phyloP scores from a whole-genome alignment of 805 yeast species.

The Yamadazyma olivae region DNA sequence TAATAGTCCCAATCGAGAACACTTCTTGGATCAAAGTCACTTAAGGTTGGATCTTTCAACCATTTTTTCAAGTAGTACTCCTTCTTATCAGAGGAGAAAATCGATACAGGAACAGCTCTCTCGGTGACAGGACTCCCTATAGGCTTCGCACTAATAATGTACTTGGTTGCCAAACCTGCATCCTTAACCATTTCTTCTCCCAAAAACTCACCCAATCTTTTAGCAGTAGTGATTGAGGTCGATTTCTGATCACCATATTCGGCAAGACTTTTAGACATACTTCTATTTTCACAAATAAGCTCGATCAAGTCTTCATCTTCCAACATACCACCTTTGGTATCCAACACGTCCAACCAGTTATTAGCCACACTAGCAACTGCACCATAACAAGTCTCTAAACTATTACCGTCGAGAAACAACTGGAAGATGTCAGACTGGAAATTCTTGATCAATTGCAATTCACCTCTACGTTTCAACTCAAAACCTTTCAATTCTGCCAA shows the following conservation, averaged over 20 bases:
- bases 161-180: conserved; percentile 93
- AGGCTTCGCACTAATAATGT: conserved; percentile 84
- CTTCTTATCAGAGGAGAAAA: conserved; percentile 87
- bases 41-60: conserved; percentile 76
- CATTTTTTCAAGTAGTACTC: conserved; percentile 76
- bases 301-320: conserved; percentile 94
- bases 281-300: conserved; percentile 91
- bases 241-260: conserved; percentile 92
- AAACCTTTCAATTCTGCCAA: conserved; percentile 96
- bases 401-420: conserved; percentile 79
- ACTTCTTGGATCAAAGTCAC: conserved; percentile 80
- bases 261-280: conserved; percentile 87
- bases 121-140: conserved; percentile 87
- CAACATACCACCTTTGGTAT: conserved; percentile 77
- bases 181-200: conserved; percentile 97
- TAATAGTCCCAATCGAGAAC: conserved; percentile 95
- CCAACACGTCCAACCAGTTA: conserved; percentile 93
- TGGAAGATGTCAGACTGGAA: conserved; percentile 94
- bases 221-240: conserved; percentile 94
- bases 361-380: conserved; percentile 93
- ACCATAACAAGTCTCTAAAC: conserved; percentile 75
- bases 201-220: conserved; percentile 86
- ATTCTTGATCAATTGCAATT: conserved; percentile 85
- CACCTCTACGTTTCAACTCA: conserved; percentile 96
- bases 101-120: conserved; percentile 94